These are phyloP conservation scores for Fusarium agapanthi DNA, from an alignment of 2,329 filamentous ascomycete genomes.

Conservation along the genomic window DNA sequence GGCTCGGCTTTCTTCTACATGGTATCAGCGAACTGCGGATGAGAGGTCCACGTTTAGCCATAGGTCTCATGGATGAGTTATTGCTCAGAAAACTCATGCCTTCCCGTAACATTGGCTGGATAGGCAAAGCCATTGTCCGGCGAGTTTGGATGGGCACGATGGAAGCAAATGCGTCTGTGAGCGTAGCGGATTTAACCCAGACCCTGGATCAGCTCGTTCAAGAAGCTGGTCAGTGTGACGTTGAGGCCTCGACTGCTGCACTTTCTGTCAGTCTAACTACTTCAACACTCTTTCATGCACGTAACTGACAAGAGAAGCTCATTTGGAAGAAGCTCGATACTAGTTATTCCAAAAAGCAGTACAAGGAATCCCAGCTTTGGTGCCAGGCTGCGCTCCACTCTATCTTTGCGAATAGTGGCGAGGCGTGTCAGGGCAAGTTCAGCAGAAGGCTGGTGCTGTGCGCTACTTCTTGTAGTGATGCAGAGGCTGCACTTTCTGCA, in stretches of 20 bases:
- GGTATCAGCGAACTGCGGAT: conserved; percentile 72
- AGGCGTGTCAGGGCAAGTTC: conserved; percentile 73
- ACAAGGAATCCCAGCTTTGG: conserved; percentile 71
- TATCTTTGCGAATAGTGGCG: conserved; percentile 72
- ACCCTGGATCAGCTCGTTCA: conserved; percentile 49
- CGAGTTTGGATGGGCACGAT: conserved; percentile 72
- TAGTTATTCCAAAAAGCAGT: conserved; percentile 61
- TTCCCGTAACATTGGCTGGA: conserved; percentile 63
- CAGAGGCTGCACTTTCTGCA: conserved; percentile 41
- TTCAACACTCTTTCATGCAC: neutral
- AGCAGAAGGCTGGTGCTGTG: conserved; percentile 77
- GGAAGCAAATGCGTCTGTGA: conserved; percentile 46
- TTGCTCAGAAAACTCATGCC: conserved; percentile 64
- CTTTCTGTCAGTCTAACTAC: conserved; percentile 65
- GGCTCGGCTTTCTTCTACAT: conserved; percentile 72
- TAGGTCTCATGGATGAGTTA: conserved; percentile 68
- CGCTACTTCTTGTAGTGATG: conserved; percentile 60
- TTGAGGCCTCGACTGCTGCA: conserved; percentile 70
- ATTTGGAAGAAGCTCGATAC: conserved; percentile 83
- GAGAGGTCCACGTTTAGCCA: conserved; percentile 59
- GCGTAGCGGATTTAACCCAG: conserved; percentile 38
- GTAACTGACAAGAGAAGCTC: conserved; percentile 59
- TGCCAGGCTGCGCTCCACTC: conserved; percentile 73
- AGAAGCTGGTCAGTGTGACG: conserved; percentile 54
- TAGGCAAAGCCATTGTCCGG: conserved; percentile 74